Evolutionary conservation across 2,329 filamentous ascomycete species (phyloP), one percentile per base, ranked within the genome.

Genomic region (Rosellinia necatrix): DNA sequence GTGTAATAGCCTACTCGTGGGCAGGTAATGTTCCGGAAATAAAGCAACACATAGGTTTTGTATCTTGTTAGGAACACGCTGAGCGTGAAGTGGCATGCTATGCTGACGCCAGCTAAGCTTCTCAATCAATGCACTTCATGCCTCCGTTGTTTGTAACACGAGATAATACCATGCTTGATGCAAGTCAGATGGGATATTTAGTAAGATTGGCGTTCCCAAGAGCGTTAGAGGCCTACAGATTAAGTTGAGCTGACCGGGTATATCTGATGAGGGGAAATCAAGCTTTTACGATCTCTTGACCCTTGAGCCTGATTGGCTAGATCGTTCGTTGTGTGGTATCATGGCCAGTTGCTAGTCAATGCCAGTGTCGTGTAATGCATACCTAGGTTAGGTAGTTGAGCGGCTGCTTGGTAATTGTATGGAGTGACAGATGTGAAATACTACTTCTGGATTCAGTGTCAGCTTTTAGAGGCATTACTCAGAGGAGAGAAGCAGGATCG

Each of bases 21-120:
- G n/a, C n/a, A n/a, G n/a, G n/a, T n/a, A n/a, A n/a, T n/a, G n/a
- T n/a, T n/a, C n/a, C n/a, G n/a, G n/a, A n/a, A n/a, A n/a, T n/a
- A n/a, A n/a, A n/a, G n/a, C n/a, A n/a, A n/a, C n/a, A n/a, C n/a
- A n/a, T n/a, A n/a, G n/a, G n/a, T n/a, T n/a, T n/a, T n/a, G n/a
- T n/a, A n/a, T n/a, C n/a, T n/a, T n/a, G n/a, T n/a, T n/a, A n/a
- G 22, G 32, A 13, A 40, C 30, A 46, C 43, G 44, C 44, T 46
- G 46, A 55, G 24, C 25, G 19, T 34, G 19, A 50, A 25, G 53
- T 21, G 46, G 32, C 21, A 50, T 4, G 46, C 30, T 40, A 34
- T 50, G 53, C 46, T 50, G 53, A 50, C 53, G 53, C 46, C 46
- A 56, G 53, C 53, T 1, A 34, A 24, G 34, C 30, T 44, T 35